Base-by-base conservation (phyloP, 2,329 filamentous ascomycete species). In the Lecanicillium sp. region DNA sequence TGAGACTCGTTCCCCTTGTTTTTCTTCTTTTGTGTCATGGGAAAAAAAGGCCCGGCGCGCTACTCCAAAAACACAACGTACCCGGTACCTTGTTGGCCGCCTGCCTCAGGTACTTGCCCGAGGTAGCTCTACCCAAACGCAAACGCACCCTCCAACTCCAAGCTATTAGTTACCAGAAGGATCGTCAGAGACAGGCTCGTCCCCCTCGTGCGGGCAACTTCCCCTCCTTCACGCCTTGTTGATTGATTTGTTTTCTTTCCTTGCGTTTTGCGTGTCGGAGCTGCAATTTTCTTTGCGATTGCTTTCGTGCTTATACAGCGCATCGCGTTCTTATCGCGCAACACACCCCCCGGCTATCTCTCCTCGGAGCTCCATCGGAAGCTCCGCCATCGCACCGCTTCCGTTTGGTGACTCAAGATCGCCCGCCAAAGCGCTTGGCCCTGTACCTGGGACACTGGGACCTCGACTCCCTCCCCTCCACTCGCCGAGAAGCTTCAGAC, bases 381-480 rank as follows among this genome's bases (percentile, higher is more conserved):
- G 35, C 44, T 46, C 44, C 44, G 44, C 35, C 44, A 46, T 46
- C 44, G 44, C 33, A 36, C 26, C 12, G 12, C 26, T 29, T 7
- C 26, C 26, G 7, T 29, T 29, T 29, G 26, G 44, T 39, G 44
- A 39, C 44, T 46, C 44, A 35, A 46, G 19, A 39, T 39, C 36
- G 32, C 27, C 36, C 30, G 5, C n/a, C n/a, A 5, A 14, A 32
- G 12, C 29, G 12, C 11, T 32, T 7, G 29, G 11, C 29, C 29
- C n/a, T 8, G 10, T 30, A 35, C 19, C 41, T n/a, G 41, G 29
- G 12, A 35, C 15, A 36, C 14, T 32, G 10, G 19, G 21, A 32
- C 20, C 23, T 19, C 23, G 27, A 20, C 6, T 10, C 29, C 12
- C 10, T 12, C n/a, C 9, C 12, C 11, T 30, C 4, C n/a, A 30